These are phyloP conservation scores for Ascoidea tarda DNA, from an alignment of 805 yeast genomes.

Conservation along the genomic window DNA sequence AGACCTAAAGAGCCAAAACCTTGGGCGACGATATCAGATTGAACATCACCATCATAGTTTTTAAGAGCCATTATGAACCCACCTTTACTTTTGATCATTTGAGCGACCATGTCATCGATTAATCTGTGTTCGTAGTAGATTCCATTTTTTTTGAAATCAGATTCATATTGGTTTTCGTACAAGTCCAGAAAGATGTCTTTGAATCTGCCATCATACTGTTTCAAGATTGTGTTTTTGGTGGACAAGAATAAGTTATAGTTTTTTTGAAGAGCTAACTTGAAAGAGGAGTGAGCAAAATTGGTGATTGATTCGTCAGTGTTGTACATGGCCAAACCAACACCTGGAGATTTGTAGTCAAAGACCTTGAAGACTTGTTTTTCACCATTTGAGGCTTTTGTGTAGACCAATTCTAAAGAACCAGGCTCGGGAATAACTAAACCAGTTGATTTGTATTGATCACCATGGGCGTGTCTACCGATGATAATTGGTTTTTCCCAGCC, in stretches of 20 bases:
- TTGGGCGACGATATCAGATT: constrained; percentile 93
- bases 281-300: constrained; percentile 89
- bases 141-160: constrained; percentile 60
- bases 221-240: constrained; percentile 90
- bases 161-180: constrained; percentile 56
- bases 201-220: constrained; percentile 89
- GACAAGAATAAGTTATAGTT: constrained; percentile 73
- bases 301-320: constrained; percentile 84
- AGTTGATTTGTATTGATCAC: constrained; percentile 93
- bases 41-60: constrained; percentile 97
- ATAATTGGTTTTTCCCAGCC: constrained; percentile 93
- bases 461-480: constrained; percentile 95
- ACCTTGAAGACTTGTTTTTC: constrained; percentile 43
- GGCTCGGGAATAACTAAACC: constrained; percentile 69
- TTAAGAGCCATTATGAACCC: constrained; percentile 93
- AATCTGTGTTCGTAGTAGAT: constrained; percentile 95
- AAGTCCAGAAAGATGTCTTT: constrained; percentile 83
- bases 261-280: constrained; percentile 72
- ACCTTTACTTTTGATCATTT: constrained; percentile 92
- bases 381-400: constrained; percentile 52
- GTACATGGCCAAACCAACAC: constrained; percentile 86
- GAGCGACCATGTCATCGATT: constrained; percentile 98
- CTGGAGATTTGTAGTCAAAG: constrained; percentile 50
- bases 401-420: constrained; percentile 67
- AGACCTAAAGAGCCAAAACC: constrained; percentile 95